phyloP scores from a whole-genome alignment of 768 basidiomycete genomes.

The Fomitopsis pulvina region DNA sequence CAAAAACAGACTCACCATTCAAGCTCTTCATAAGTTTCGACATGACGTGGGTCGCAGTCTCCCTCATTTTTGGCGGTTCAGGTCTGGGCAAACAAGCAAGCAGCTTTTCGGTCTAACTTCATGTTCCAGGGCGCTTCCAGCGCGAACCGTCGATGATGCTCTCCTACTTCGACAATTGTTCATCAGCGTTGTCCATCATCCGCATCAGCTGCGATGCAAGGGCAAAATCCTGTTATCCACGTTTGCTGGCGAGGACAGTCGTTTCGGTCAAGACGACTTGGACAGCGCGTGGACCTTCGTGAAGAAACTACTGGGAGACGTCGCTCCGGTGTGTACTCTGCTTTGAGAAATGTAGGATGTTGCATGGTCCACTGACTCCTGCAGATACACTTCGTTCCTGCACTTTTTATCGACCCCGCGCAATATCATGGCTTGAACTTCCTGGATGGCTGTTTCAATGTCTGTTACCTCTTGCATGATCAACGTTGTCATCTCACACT shows the following conservation, averaged over 20 bases:
- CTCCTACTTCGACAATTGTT: conserved; percentile 22
- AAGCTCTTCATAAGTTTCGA: conserved; percentile 33
- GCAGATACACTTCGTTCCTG: conserved; percentile 26
- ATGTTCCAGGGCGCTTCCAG: conserved; percentile 28
- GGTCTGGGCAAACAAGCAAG: too few species aligned
- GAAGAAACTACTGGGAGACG: conserved; percentile 18
- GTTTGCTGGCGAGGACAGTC: conserved; percentile 31
- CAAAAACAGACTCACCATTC: conserved; percentile 28
- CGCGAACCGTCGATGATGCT: conserved; percentile 10
- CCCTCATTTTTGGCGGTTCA: too few species aligned
- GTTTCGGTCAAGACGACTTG: conserved; percentile 21
- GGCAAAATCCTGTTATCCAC: conserved; percentile 29
- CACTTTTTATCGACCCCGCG: conserved; percentile 24
- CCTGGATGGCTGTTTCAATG: conserved; percentile 36
- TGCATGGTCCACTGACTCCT: neutral
- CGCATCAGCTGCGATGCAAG: conserved; percentile 25
- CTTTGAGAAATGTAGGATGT: neutral
- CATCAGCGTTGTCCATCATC: conserved; percentile 20
- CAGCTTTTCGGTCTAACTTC: neutral
- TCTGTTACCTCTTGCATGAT: conserved; percentile 3
- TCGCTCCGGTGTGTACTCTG: conserved; percentile 23
- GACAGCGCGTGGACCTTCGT: conserved; percentile 23
- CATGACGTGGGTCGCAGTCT: conserved; percentile 24
- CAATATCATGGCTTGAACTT: conserved; percentile 27
- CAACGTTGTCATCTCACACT: neutral